Evolutionary conservation across 2,329 filamentous ascomycete genomes (phyloP).

Genomic region (Fusarium chaquense): DNA sequence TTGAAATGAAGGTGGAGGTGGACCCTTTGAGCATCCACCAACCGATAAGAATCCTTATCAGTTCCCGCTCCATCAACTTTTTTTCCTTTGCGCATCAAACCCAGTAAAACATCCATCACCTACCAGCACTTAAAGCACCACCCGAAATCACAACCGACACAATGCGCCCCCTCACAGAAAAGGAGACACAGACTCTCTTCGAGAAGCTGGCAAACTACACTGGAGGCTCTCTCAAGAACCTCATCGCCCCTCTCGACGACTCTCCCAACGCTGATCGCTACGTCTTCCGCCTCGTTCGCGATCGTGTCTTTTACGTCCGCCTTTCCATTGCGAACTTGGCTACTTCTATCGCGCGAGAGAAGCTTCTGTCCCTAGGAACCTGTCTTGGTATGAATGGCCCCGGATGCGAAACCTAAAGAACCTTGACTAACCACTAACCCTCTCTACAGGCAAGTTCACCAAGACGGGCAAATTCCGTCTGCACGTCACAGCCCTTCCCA

Average conservation of each 20-base stretch:
- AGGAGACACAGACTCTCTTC: conserved; percentile 85
- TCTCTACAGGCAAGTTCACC: conserved; percentile 82
- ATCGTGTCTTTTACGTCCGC: conserved; percentile 91
- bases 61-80: conserved; percentile 35
- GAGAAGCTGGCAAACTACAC: conserved; percentile 95
- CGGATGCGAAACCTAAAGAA: not conserved
- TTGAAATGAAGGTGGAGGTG: not conserved
- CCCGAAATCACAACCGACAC: conserved; percentile 45
- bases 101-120: conserved; percentile 14
- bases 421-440: conserved; percentile 21
- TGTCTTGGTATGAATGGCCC: conserved; percentile 70
- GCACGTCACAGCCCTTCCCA: conserved; percentile 88
- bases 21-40: not conserved
- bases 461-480: conserved; percentile 96
- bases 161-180: conserved; percentile 86
- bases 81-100: conserved; percentile 34
- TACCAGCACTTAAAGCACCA: conserved; percentile 16
- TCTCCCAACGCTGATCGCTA: conserved; percentile 78
- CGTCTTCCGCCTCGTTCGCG: conserved; percentile 86
- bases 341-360: conserved; percentile 83
- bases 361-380: conserved; percentile 87
- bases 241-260: conserved; percentile 80
- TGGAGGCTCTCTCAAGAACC: conserved; percentile 84
- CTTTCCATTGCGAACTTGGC: conserved; percentile 92
- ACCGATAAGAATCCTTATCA: conserved; percentile 44